phyloP scores from a whole-genome alignment of 441 rosid species.

The Euphorbia schlechtendalii region DNA sequence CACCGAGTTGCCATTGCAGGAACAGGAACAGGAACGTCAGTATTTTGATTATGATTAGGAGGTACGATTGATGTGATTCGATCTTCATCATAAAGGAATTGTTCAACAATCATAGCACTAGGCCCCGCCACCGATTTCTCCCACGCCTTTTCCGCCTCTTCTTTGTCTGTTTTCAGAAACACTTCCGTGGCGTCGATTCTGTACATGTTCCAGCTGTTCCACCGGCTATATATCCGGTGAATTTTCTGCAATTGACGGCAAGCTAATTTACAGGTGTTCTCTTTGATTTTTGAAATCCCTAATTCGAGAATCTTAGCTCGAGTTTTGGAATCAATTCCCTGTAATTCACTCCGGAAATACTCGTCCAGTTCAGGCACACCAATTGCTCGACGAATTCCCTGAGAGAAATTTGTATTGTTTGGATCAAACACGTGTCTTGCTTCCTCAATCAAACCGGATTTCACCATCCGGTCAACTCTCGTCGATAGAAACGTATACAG shows the following conservation, averaged over 20 bases:
- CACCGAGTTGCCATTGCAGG: conserved; percentile 42
- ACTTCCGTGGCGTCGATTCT: conserved; percentile 69
- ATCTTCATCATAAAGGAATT: conserved; percentile 33
- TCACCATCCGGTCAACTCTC: conserved; percentile 63
- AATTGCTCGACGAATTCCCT: conserved; percentile 60
- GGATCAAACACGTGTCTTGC: conserved; percentile 45
- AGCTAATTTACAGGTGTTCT: conserved; percentile 47
- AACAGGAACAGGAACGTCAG: conserved; percentile 7
- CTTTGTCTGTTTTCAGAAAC: conserved; percentile 39
- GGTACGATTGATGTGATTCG: conserved; percentile 26
- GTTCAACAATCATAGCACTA: conserved; percentile 36
- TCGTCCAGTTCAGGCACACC: conserved; percentile 63
- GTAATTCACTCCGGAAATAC: conserved; percentile 32
- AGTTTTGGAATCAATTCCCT: conserved; percentile 16
- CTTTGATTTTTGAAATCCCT: conserved; percentile 51
- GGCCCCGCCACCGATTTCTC: conserved; percentile 52
- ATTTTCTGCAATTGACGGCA: conserved; percentile 56
- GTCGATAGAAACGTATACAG: conserved; percentile 48
- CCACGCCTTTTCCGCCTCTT: conserved; percentile 64
- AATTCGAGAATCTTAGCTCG: conserved; percentile 31
- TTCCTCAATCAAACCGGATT: conserved; percentile 53
- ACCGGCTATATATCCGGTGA: conserved; percentile 31
- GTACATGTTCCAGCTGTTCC: conserved; percentile 61
- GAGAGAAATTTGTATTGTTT: conserved; percentile 29
- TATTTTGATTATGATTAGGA: conserved; percentile 6